Conservation (phyloP, 768 basidiomycete species). For the Tricholoma sp. region DNA sequence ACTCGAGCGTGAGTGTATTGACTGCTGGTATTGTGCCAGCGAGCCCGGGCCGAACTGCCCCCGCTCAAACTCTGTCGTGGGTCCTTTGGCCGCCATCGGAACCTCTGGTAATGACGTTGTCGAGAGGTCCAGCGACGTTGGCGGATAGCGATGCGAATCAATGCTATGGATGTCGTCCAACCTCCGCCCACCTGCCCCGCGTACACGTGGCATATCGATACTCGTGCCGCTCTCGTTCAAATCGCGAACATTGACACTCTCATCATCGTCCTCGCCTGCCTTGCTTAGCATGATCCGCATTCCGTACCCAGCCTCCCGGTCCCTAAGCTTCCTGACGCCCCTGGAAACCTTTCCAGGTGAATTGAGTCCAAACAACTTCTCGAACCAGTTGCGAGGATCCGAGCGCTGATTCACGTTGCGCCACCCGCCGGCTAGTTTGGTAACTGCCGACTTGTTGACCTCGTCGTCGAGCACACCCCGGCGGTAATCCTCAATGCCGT, state of each 20-base stretch:
- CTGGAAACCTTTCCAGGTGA: conserved; percentile 72
- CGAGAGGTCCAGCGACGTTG: conserved; percentile 33
- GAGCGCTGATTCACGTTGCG: conserved; percentile 82
- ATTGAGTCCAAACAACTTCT: conserved; percentile 68
- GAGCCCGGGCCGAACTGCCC: conserved; percentile 37
- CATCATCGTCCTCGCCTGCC: conserved; percentile 32
- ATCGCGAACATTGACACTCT: conserved; percentile 34
- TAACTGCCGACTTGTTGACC: conserved; percentile 92
- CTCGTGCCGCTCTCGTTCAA: conserved; percentile 33
- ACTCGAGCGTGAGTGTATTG: conserved; percentile 49
- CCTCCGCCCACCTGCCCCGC: conserved; percentile 43
- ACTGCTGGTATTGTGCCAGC: conserved; percentile 50
- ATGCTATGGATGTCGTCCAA: conserved; percentile 68
- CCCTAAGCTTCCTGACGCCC: conserved; percentile 81
- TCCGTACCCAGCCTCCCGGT: conserved; percentile 69
- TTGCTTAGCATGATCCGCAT: conserved; percentile 60
- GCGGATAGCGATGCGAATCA: conserved; percentile 63
- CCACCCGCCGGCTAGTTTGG: conserved; percentile 80
- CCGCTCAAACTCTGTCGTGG: conserved; percentile 27
- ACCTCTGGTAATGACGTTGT: conserved; percentile 33
- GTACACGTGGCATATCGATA: conserved; percentile 30
- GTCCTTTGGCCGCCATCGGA: conserved; percentile 24
- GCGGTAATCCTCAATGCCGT: conserved; percentile 95
- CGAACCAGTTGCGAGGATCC: conserved; percentile 71
- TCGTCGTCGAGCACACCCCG: conserved; percentile 83